Percentiles rank a stretch among this genome's conserved stretches.
These are phyloP conservation scores for Leishmania lainsoni DNA, from an alignment of 208 protist species.

Conservation along the genomic window DNA sequence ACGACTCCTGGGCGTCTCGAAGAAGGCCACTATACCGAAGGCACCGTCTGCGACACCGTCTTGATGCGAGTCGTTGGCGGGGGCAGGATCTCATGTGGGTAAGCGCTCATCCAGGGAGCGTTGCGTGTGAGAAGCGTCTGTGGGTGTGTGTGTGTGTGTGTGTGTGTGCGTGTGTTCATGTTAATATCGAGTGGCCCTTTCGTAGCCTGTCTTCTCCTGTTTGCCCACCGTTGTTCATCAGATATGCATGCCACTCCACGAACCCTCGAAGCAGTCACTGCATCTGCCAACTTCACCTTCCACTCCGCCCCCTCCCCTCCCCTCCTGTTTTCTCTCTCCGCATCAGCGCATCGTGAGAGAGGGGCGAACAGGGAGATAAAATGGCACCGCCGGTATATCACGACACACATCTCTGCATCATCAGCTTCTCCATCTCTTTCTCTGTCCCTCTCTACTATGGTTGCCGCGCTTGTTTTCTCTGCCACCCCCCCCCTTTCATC, in stretches of 20 bases:
- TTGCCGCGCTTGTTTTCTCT: not conserved
- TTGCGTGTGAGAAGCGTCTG: not conserved
- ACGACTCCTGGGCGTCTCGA: constrained; percentile 1
- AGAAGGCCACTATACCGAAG: constrained; percentile 23
- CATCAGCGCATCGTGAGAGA: not conserved
- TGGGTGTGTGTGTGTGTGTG: not conserved
- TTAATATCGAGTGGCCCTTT: not conserved
- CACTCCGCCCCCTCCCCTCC: not conserved
- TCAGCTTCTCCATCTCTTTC: not conserved
- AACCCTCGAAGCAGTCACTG: not conserved
- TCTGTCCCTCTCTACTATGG: not conserved
- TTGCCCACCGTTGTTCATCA: not conserved
- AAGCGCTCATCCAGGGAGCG: not conserved
- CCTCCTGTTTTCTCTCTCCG: not conserved
- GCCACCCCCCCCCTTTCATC: not conserved
- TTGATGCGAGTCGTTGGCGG: not conserved
- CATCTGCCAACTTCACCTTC: not conserved
- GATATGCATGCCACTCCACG: not conserved
- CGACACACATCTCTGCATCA: not conserved
- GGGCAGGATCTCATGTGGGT: not conserved
- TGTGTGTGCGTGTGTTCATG: not conserved
- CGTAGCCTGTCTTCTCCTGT: not conserved
- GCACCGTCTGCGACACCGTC: constrained; percentile 17
- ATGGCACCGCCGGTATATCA: not conserved
- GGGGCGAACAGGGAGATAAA: not conserved